Percentiles rank a stretch among this genome's conserved stretches.
Evolutionary conservation across 352 stramenopile genomes (phyloP).

Genomic region (Pythium phragmiticola): DNA sequence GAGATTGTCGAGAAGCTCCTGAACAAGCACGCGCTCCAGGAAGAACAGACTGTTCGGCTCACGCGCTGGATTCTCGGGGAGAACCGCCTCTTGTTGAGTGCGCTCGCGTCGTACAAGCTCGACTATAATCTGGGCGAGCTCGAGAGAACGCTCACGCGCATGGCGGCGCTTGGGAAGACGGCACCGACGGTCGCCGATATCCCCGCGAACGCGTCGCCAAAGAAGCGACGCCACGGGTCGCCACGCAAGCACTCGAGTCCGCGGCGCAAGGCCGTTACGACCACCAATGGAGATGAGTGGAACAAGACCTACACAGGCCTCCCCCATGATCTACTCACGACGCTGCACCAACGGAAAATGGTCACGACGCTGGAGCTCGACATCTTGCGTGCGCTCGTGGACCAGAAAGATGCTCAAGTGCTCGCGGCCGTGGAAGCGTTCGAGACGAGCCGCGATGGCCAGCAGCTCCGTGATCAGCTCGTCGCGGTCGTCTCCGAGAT

Average conservation of each 20-base stretch:
- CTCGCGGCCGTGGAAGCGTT: constrained; percentile 41
- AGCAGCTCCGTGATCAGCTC: constrained; percentile 41
- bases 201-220: constrained; percentile 4
- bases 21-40: constrained; percentile 54
- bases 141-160: constrained; percentile 49
- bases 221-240: constrained; percentile 11
- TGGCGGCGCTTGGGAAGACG: constrained; percentile 37
- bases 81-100: constrained; percentile 53
- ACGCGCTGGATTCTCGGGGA: constrained; percentile 48
- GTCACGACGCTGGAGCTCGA: constrained; percentile 62
- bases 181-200: constrained; percentile 20
- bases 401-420: constrained; percentile 55
- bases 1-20: constrained; percentile 48
- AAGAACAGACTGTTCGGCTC: constrained; percentile 49
- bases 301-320: constrained; percentile 14
- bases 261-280: constrained; percentile 4
- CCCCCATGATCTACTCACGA: constrained; percentile 41
- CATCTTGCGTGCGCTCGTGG: constrained; percentile 55
- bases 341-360: constrained; percentile 56
- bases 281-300: constrained; percentile 6
- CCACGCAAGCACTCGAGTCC: constrained; percentile 9
- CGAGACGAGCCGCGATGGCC: constrained; percentile 33
- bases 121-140: constrained; percentile 46
- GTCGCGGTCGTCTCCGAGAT: constrained; percentile 65
- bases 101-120: constrained; percentile 49